Evolutionary conservation across 441 rosid genomes (phyloP).

Genomic region (Croton setiger): DNA sequence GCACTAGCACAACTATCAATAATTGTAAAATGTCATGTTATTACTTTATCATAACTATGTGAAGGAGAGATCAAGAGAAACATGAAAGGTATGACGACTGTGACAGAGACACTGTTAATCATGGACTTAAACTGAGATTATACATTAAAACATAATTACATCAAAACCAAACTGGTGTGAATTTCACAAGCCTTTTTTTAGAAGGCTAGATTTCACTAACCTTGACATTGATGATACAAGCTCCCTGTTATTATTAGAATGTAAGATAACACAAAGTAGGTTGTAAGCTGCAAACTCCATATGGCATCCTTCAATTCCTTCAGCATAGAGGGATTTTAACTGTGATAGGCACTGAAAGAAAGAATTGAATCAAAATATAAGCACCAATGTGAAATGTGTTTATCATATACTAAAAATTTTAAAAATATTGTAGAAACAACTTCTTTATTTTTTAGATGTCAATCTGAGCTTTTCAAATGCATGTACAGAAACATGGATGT

Average conservation of each 20-base stretch:
- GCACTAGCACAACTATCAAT: neutral
- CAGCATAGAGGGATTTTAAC: slow-evolving; percentile 82
- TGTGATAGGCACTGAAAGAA: slow-evolving; percentile 89
- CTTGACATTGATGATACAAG: slow-evolving; percentile 90
- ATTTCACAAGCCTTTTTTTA: slow-evolving; percentile 45
- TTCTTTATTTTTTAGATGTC: slow-evolving; percentile 1
- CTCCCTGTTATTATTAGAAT: slow-evolving; percentile 82
- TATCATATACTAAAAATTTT: neutral
- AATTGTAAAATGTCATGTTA: neutral
- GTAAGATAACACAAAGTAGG: slow-evolving; percentile 85
- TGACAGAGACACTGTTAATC: neutral
- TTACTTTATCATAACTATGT: neutral
- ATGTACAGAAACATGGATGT: neutral
- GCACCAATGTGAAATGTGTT: neutral
- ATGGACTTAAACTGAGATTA: slow-evolving; percentile 5
- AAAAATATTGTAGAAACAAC: neutral
- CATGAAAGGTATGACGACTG: neutral
- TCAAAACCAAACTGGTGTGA: neutral
- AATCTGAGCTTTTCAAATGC: neutral
- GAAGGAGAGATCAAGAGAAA: neutral
- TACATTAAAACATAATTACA: slow-evolving; percentile 1
- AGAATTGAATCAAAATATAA: slow-evolving; percentile 20
- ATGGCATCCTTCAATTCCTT: slow-evolving; percentile 88
- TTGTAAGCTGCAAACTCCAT: slow-evolving; percentile 95
- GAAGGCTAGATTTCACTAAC: slow-evolving; percentile 33